phyloP scores from a whole-genome alignment of 768 basidiomycete genomes.

The Amanita polypyramis region DNA sequence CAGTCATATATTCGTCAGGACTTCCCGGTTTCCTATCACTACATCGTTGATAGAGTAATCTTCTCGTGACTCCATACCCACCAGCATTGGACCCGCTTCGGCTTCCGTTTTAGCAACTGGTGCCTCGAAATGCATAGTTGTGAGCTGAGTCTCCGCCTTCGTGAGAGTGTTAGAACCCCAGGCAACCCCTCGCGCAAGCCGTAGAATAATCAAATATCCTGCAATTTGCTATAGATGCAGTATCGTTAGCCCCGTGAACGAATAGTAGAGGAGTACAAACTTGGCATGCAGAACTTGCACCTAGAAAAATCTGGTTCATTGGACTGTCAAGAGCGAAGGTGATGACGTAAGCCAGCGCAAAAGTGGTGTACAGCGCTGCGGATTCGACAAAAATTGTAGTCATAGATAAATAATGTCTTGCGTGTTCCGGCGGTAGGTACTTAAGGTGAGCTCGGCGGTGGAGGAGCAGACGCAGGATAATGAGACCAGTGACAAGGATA shows the following conservation, averaged over 20 bases:
- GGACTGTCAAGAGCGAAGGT: conserved; percentile 23
- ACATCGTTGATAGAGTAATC: no score
- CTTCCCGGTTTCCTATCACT: no score
- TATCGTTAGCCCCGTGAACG: conserved; percentile 16
- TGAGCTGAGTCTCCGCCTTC: no score
- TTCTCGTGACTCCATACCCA: no score
- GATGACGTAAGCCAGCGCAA: conserved; percentile 21
- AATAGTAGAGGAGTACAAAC: conserved; percentile 10
- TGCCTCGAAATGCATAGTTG: no score
- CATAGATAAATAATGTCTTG: conserved; percentile 21
- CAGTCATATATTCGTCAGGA: no score
- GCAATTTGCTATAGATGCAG: conserved; percentile 23
- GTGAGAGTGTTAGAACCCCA: conserved; percentile 23
- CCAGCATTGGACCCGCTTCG: no score
- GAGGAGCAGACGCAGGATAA: conserved; percentile 18
- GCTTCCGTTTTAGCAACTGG: no score
- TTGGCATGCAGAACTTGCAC: conserved; percentile 17
- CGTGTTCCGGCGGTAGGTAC: conserved; percentile 18
- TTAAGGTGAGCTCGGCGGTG: conserved; percentile 17
- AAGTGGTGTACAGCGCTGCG: conserved; percentile 25
- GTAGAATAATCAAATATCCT: no score
- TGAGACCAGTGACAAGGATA: conserved; percentile 22
- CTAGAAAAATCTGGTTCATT: conserved; percentile 21
- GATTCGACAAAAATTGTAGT: conserved; percentile 25
- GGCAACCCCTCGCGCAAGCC: conserved; percentile 35